Percentiles rank a stretch among this genome's conserved stretches.
Evolutionary conservation across 768 basidiomycete species (phyloP).

Genomic region (Phaeotremella skinneri): DNA sequence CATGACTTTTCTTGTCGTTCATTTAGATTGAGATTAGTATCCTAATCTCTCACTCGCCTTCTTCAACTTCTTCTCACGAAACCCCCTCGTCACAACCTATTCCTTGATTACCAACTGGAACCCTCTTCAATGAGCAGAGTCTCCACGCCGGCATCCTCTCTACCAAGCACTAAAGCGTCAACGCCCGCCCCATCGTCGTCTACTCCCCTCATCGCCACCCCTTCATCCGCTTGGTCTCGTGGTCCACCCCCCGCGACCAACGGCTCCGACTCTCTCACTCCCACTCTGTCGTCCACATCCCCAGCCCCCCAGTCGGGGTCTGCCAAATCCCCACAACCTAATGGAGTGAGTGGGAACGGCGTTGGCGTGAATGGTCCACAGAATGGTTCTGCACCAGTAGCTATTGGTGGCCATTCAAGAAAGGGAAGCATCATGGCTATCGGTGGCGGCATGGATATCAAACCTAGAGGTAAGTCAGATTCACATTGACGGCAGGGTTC

Average conservation of each 20-base stretch:
- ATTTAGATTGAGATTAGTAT: not conserved
- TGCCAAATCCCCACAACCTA: slow-evolving; percentile 13
- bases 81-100: not conserved
- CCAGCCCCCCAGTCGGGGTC: slow-evolving; percentile 13
- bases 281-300: slow-evolving; percentile 44
- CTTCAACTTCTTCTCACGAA: not conserved
- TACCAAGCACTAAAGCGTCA: slow-evolving; percentile 61
- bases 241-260: slow-evolving; percentile 71
- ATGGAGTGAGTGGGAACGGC: slow-evolving; percentile 19
- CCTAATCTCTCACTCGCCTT: slow-evolving; percentile 1
- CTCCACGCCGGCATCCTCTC: slow-evolving; percentile 69
- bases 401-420: slow-evolving; percentile 61
- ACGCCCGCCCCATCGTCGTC: slow-evolving; percentile 14
- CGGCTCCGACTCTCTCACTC: slow-evolving; percentile 56
- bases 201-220: slow-evolving; percentile 2
- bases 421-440: slow-evolving; percentile 71
- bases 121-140: slow-evolving; percentile 78
- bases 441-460: slow-evolving; percentile 66
- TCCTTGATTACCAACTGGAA: slow-evolving; percentile 1
- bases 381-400: slow-evolving; percentile 20
- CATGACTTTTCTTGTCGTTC: slow-evolving; percentile 2
- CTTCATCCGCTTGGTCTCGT: slow-evolving; percentile 77
- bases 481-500: slow-evolving; percentile 6
- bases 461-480: slow-evolving; percentile 59
- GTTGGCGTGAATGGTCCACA: slow-evolving; percentile 2